Evolutionary conservation across 2,329 filamentous ascomycete species (phyloP).

Genomic region (Nemania abortiva): DNA sequence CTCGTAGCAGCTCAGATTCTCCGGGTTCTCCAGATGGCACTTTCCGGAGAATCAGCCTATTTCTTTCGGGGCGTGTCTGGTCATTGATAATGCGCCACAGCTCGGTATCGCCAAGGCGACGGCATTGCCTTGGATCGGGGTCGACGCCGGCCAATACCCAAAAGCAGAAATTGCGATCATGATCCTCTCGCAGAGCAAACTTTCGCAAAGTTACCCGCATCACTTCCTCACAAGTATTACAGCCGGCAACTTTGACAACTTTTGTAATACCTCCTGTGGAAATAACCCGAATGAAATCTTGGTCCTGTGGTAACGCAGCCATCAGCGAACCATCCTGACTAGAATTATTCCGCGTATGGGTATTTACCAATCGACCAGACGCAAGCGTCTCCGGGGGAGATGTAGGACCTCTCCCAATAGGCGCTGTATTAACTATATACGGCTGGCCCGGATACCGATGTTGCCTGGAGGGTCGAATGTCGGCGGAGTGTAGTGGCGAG

Average conservation of each 20-base stretch:
- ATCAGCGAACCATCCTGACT: conserved; percentile 89
- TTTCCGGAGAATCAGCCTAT: conserved; percentile 89
- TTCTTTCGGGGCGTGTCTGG: conserved; percentile 84
- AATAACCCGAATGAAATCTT: conserved; percentile 92
- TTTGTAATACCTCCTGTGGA: conserved; percentile 92
- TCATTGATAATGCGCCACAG: conserved; percentile 93
- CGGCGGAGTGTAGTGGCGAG: conserved; percentile 73
- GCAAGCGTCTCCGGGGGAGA: conserved; percentile 74
- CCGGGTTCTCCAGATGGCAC: conserved; percentile 94
- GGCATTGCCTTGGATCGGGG: conserved; percentile 82
- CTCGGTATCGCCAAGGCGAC: conserved; percentile 86
- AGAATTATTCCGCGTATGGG: conserved; percentile 82
- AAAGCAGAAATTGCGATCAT: conserved; percentile 96
- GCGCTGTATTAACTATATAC: conserved; percentile 61
- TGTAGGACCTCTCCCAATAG: conserved; percentile 65
- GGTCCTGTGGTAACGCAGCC: conserved; percentile 85
- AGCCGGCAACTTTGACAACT: conserved; percentile 92
- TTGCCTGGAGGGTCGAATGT: conserved; percentile 66
- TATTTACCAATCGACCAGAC: conserved; percentile 70
- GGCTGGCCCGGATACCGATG: conserved; percentile 67
- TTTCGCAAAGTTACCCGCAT: conserved; percentile 91
- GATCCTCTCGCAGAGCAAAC: conserved; percentile 87
- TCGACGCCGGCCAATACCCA: conserved; percentile 91
- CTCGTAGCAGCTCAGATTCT: conserved; percentile 84
- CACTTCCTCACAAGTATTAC: conserved; percentile 91